A percentile compares a stretch with the other conserved stretches of the same genome.
Evolutionary conservation across 2,329 filamentous ascomycete genomes (phyloP).

Genomic region (Aspergillus caelatus): DNA sequence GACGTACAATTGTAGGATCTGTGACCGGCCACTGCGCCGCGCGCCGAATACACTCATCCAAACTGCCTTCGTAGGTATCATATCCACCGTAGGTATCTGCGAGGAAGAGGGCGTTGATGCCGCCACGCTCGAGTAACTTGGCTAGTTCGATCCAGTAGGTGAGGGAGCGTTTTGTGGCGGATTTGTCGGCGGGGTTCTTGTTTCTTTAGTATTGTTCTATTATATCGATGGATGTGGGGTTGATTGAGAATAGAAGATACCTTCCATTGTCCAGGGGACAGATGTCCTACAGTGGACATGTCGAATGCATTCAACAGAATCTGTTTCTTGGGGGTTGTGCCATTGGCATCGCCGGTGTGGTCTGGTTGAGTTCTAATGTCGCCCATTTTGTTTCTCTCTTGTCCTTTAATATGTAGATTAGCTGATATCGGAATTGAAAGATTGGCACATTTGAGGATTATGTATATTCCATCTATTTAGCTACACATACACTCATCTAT

Average conservation of each 20-base stretch:
- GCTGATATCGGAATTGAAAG: no score
- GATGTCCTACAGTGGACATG: constrained; percentile 66
- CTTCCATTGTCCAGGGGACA: constrained; percentile 70
- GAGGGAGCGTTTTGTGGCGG: constrained; percentile 62
- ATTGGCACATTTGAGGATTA: background rate
- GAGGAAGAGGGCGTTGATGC: constrained; percentile 67
- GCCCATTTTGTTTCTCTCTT: constrained; percentile 20
- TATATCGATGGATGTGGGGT: background rate
- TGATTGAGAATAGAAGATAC: constrained; percentile 30
- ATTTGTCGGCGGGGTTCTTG: constrained; percentile 63
- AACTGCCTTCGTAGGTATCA: constrained; percentile 62
- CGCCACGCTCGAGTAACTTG: constrained; percentile 62
- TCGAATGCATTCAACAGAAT: constrained; percentile 68
- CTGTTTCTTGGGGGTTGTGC: constrained; percentile 47
- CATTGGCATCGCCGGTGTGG: background rate
- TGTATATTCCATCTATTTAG: background rate
- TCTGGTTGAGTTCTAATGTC: constrained; percentile 8
- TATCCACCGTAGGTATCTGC: constrained; percentile 68
- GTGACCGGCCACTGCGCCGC: constrained; percentile 68
- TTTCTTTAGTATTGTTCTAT: constrained; percentile 11
- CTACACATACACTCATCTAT: background rate
- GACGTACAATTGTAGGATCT: constrained; percentile 63
- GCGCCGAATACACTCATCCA: constrained; percentile 63
- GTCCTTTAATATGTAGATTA: constrained; percentile 10
- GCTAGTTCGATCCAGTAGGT: constrained; percentile 68